These are phyloP conservation scores for Lablab purpureus DNA, from an alignment of 306 rosid species.

Conservation along the genomic window DNA sequence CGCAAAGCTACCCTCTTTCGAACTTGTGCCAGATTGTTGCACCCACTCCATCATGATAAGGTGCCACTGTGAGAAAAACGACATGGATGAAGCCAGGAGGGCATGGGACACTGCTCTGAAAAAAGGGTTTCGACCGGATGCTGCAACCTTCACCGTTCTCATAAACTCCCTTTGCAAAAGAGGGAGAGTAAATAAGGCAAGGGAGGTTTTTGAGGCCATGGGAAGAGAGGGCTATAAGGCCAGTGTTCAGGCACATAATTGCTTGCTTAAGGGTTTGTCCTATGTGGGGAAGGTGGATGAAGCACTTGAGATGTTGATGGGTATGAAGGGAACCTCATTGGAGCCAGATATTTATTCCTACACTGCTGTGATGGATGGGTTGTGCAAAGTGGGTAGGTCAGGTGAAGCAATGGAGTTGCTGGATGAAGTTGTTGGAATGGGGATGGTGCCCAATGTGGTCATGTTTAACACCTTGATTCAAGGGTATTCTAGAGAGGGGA, in stretches of 20 bases:
- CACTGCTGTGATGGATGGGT: constrained; percentile 79
- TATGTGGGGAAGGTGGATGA: constrained; percentile 86
- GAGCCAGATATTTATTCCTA: constrained; percentile 74
- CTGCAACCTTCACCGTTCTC: constrained; percentile 58
- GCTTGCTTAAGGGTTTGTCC: constrained; percentile 84
- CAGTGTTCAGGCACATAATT: constrained; percentile 63
- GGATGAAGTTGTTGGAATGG: constrained; percentile 62
- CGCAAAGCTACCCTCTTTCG: constrained; percentile 45
- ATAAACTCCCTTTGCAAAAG: constrained; percentile 69
- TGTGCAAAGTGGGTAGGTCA: constrained; percentile 82
- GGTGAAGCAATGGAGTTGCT: constrained; percentile 82
- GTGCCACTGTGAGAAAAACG: constrained; percentile 63
- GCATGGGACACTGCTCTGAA: constrained; percentile 57
- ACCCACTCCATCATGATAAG: constrained; percentile 67
- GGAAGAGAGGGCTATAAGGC: constrained; percentile 54
- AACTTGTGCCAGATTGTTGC: constrained; percentile 61
- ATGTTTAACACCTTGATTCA: constrained; percentile 69
- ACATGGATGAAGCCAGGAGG: constrained; percentile 63
- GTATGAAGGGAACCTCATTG: constrained; percentile 50
- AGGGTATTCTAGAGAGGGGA: constrained; percentile 84
- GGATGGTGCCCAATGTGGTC: constrained; percentile 66
- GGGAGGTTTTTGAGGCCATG: constrained; percentile 65
- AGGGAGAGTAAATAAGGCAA: constrained; percentile 71
- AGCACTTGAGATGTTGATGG: constrained; percentile 69
- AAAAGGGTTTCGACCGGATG: constrained; percentile 62